Base-by-base conservation (phyloP, 176 grass and related monocot species). In the Cenchrus fungigraminus region DNA sequence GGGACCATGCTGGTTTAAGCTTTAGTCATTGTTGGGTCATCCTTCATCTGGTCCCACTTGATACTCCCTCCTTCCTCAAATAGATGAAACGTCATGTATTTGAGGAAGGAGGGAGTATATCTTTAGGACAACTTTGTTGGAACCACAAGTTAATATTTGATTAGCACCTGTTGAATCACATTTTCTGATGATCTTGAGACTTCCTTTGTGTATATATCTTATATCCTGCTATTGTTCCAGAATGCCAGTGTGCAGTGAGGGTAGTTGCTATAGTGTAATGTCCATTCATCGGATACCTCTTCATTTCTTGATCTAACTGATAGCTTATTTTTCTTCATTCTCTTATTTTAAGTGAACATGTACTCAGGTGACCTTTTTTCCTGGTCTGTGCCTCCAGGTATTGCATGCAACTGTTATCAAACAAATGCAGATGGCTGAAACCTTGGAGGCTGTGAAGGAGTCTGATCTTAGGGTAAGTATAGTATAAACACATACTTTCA, bases 351-450 rank as follows among this genome's bases (percentile, higher is more conserved):
- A 80, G 78, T 58, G 7, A 15, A 14, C 5, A 25, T 64, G 60
- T 58, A 60, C 43, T 89, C 59, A 84, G 68, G 31, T 76, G 28
- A 32, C 15, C 1, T 22, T 16, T 19, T 25, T 52, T 80, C 70
- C 67, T 91, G 29, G 16, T 76, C 12, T 76, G 63, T 60, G 81
- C 65, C 43, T 89, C 55, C 85, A 97, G 95, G 91, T 94, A 86
- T 86, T 97, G 84, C 95, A 97, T 86, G 90, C 92, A 68, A 97
- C 90, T 29, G 80, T 91, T 61, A 82, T 94, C 56, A 97, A 92
- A 86, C 95, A 97, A 94, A 92, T 92, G 90, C 90, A 97, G 83
- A 91, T 97, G 82, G 86, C 73, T 37, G 90, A 92, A 73, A 83
- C 88, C 51, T 73, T 97, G 81, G 95, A 97, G 86, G 86, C 90